Percentiles rank a stretch among this genome's conserved stretches.
phyloP scores from a whole-genome alignment of 371 early-diverging fungal species.

The Rhizopus stolonifer region DNA sequence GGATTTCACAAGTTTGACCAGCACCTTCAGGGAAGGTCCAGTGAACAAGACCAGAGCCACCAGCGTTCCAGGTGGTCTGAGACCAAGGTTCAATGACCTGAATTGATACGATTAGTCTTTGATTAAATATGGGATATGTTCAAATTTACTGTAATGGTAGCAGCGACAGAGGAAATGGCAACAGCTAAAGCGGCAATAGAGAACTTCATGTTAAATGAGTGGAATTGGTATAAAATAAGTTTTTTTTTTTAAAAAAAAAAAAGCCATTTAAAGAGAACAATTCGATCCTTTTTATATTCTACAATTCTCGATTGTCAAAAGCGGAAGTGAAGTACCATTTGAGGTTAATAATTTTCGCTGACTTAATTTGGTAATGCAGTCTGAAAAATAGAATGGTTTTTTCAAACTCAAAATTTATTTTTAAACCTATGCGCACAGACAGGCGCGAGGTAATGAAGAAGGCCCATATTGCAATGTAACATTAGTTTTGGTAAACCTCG shows the following conservation, averaged over 20 bases:
- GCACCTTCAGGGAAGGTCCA: conserved; percentile 14
- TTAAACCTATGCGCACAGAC: conserved; percentile 1
- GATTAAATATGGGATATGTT: too few species aligned
- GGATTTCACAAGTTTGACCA: conserved; percentile 18
- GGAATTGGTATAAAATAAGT: not conserved
- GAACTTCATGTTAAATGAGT: conserved; percentile 17
- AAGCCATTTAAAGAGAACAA: not conserved
- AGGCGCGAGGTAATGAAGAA: not conserved
- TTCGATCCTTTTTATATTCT: not conserved
- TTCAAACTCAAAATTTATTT: not conserved
- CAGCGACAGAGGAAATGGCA: conserved; percentile 10
- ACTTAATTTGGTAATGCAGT: not conserved
- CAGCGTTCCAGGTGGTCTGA: conserved; percentile 12
- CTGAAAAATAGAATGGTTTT: not conserved
- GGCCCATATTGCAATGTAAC: not conserved
- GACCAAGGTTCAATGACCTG: conserved; percentile 24
- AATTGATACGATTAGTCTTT: too few species aligned
- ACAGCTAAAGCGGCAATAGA: conserved; percentile 16
- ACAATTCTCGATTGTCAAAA: not conserved
- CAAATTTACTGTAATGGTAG: conserved; percentile 16
- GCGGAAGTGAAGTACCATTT: not conserved
- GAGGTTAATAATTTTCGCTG: not conserved
- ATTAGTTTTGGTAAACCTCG: conserved; percentile 1
- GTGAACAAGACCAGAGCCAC: conserved; percentile 11
- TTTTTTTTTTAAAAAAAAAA: too few species aligned